Conservation (phyloP, 1,139 yeast species). For the Taphrina sp. region DNA sequence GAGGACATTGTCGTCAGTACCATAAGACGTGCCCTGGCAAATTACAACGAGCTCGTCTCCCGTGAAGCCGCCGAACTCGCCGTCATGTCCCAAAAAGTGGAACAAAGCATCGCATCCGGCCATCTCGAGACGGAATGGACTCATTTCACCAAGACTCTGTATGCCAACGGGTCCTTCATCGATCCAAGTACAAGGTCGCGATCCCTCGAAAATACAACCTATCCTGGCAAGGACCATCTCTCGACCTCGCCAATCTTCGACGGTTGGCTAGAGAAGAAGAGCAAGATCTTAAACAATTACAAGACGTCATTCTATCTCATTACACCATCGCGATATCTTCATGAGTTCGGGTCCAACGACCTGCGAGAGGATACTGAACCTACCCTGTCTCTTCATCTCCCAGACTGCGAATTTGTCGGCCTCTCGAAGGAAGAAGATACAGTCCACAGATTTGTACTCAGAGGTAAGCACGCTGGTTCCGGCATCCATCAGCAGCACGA, state of each 20-base stretch:
- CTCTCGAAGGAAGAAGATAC: constrained; percentile 64
- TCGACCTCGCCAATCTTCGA: constrained; percentile 69
- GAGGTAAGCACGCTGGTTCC: constrained; percentile 64
- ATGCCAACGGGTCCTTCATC: constrained; percentile 61
- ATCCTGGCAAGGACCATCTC: constrained; percentile 68
- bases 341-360: constrained; percentile 84
- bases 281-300: constrained; percentile 85
- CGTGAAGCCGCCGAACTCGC: constrained; percentile 69
- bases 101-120: constrained; percentile 66
- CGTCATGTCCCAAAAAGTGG: constrained; percentile 43
- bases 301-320: constrained; percentile 87
- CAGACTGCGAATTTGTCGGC: constrained; percentile 76
- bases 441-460: constrained; percentile 77
- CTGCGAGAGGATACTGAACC: constrained; percentile 83
- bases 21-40: constrained; percentile 73
- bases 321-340: constrained; percentile 74
- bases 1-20: constrained; percentile 86
- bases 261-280: constrained; percentile 82
- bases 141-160: constrained; percentile 59
- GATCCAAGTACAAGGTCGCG: constrained; percentile 72
- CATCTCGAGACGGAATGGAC: constrained; percentile 89
- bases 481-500: constrained; percentile 66
- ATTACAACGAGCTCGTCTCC: constrained; percentile 65
- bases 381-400: constrained; percentile 77
- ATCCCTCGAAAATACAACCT: constrained; percentile 59